Evolutionary conservation across 345 rosid genomes (phyloP).

Genomic region (Aurinia saxatilis): DNA sequence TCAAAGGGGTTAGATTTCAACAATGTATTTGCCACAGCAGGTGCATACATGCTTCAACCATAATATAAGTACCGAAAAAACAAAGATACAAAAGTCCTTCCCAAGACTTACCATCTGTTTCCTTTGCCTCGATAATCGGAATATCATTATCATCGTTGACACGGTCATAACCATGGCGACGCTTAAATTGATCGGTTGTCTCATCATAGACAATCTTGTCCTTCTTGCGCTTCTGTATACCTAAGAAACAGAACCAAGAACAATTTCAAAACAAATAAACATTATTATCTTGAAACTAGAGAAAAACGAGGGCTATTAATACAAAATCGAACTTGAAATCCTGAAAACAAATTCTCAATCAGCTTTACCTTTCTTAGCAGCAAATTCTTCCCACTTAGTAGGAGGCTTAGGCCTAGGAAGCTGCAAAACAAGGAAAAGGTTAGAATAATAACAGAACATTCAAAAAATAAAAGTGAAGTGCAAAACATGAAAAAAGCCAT

Average conservation of each 20-base stretch:
- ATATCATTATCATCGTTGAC: slow-evolving; percentile 82
- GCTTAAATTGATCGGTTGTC: slow-evolving; percentile 80
- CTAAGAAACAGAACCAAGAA: slow-evolving; percentile 34
- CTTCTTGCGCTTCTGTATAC: slow-evolving; percentile 74
- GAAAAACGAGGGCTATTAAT: not conserved
- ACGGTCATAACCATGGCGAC: slow-evolving; percentile 84
- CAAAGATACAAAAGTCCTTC: not conserved
- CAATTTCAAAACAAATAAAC: not conserved
- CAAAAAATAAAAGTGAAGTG: no score
- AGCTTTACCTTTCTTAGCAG: slow-evolving; percentile 40
- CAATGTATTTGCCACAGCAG: not conserved
- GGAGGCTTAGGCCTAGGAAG: slow-evolving; percentile 33
- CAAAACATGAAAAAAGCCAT: no score
- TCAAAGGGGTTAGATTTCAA: not conserved
- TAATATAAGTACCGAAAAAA: not conserved
- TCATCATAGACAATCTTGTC: slow-evolving; percentile 84
- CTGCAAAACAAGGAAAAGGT: not conserved
- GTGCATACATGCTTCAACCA: not conserved
- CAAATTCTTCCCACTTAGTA: slow-evolving; percentile 35
- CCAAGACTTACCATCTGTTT: slow-evolving; percentile 54
- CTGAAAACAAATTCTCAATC: not conserved
- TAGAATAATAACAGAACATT: slow-evolving; percentile 6
- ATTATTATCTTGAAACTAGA: not conserved
- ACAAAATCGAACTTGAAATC: slow-evolving; percentile 1
- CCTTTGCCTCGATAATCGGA: slow-evolving; percentile 82